A percentile compares a stretch with the other conserved stretches of the same genome.
Evolutionary conservation across 352 stramenopile genomes (phyloP).

Genomic region (Phytophthora parvispora): DNA sequence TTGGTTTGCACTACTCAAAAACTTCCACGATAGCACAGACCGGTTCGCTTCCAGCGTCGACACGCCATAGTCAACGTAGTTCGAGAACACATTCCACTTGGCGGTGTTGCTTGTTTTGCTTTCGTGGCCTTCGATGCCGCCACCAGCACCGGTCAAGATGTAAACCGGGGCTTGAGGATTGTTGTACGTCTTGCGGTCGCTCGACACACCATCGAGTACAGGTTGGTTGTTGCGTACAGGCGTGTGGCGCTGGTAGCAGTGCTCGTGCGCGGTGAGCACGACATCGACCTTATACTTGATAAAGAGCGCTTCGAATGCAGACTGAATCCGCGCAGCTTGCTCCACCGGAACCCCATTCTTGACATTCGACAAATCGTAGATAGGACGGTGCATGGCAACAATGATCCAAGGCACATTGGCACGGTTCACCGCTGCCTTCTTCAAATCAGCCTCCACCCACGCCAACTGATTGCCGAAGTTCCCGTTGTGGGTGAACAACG

Average conservation of each 20-base stretch:
- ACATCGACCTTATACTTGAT: conserved; percentile 55
- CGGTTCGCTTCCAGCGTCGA: conserved; percentile 32
- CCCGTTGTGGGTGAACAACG: conserved; percentile 40
- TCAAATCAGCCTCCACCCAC: conserved; percentile 61
- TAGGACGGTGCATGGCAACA: conserved; percentile 59
- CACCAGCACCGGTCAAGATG: conserved; percentile 34
- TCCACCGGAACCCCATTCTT: conserved; percentile 24
- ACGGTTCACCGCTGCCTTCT: conserved; percentile 53
- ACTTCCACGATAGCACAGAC: conserved; percentile 39
- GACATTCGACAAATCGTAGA: conserved; percentile 33
- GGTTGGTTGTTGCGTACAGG: conserved; percentile 28
- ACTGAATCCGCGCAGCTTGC: conserved; percentile 48
- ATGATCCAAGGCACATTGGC: conserved; percentile 57
- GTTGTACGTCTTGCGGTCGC: conserved; percentile 31
- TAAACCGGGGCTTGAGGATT: conserved; percentile 48
- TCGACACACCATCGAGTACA: conserved; percentile 33
- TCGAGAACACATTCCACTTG: conserved; percentile 35
- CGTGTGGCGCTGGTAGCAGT: conserved; percentile 44
- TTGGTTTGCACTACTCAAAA: conserved; percentile 27
- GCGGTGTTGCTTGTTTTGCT: conserved; percentile 15
- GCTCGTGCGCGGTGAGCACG: conserved; percentile 44
- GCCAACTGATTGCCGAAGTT: conserved; percentile 57
- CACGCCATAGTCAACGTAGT: conserved; percentile 40
- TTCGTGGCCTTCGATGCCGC: conserved; percentile 34
- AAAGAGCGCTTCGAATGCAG: conserved; percentile 55